Evolutionary conservation across 257 asterid genomes (phyloP), one percentile per base, ranked within the genome.

Genomic region (Nicotiana benthamiana): DNA sequence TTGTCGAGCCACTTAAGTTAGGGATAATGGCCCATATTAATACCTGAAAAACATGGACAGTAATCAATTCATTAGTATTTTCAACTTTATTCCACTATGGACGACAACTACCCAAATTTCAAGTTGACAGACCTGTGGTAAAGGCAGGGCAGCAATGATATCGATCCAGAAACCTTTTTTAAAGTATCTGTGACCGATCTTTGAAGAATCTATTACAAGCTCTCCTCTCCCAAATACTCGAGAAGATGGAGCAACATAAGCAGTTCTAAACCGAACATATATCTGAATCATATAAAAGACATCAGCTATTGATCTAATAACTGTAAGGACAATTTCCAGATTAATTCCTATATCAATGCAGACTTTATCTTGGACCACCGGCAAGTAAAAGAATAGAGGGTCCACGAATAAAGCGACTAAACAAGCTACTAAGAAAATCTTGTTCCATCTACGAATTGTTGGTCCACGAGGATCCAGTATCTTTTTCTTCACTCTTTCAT

Each of bases 161-260:
- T 93, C 97, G 56, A 95, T 84, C 92, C 90, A 92, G 90, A 95
- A 94, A 43, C 88, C 86, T 67, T 80, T 89, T 24, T 83, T 54
- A 68, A 92, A 82, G 82, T 94, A 95, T 75, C 91, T 85, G 2
- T 80, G 79, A 0, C 97, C 97, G 56, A 92, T 93, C 81, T 90
- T 91, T 9, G 91, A 88, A 53, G 94, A 86, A 60, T 94, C 97
- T 46, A 95, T 88, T 8, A 95, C 98, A 22, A 95, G 98, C 89
- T 95, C 99, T 32, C 99, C 99, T 86, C 98, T 86, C 82, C 99
- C 99, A 86, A 95, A 93, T 27, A 95, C 97, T 2, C 97, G 99
- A 83, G 99, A 95, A 82, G 99, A 95, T 81, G 99, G 99, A 46
- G 98, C 99, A 9, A 95, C 96, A 36, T 91, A 93, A 22, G 99